These are phyloP conservation scores for Fusarium tjaetaba DNA, from an alignment of 2,329 filamentous ascomycete genomes.

Conservation along the genomic window DNA sequence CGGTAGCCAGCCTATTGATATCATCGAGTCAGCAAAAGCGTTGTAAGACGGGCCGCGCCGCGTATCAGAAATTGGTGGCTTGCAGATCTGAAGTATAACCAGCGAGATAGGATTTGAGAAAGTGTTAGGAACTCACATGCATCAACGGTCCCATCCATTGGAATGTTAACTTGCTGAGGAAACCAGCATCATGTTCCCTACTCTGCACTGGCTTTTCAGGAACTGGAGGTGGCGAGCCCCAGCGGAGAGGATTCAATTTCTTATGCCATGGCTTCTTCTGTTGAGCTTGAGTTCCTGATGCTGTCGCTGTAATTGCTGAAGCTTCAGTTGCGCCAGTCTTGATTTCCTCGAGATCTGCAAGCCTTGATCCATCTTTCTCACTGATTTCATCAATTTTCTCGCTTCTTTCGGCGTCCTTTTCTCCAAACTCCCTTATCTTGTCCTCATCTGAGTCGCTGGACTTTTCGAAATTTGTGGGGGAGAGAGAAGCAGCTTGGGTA, in stretches of 20 bases:
- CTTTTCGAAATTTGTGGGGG: conserved; percentile 38
- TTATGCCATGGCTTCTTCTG: conserved; percentile 70
- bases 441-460: conserved; percentile 32
- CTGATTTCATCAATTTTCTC: background rate
- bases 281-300: conserved; percentile 47
- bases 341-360: conserved; percentile 44
- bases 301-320: conserved; percentile 62
- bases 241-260: conserved; percentile 68
- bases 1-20: conserved; percentile 78
- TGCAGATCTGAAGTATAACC: conserved; percentile 11
- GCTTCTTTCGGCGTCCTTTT: conserved; percentile 28
- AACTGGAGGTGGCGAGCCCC: conserved; percentile 65
- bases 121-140: conserved; percentile 63
- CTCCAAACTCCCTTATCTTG: conserved; percentile 19
- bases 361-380: conserved; percentile 17
- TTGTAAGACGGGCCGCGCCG: conserved; percentile 33
- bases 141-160: conserved; percentile 93
- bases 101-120: background rate
- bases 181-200: conserved; percentile 76
- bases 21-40: conserved; percentile 12
- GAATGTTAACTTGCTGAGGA: conserved; percentile 82
- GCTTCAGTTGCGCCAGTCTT: conserved; percentile 66
- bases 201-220: conserved; percentile 65
- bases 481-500: conserved; percentile 42
- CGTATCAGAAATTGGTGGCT: conserved; percentile 11